Base-by-base conservation (phyloP, 192 early-diverging fungal genomes). In the Nowakowskiella sp. region DNA sequence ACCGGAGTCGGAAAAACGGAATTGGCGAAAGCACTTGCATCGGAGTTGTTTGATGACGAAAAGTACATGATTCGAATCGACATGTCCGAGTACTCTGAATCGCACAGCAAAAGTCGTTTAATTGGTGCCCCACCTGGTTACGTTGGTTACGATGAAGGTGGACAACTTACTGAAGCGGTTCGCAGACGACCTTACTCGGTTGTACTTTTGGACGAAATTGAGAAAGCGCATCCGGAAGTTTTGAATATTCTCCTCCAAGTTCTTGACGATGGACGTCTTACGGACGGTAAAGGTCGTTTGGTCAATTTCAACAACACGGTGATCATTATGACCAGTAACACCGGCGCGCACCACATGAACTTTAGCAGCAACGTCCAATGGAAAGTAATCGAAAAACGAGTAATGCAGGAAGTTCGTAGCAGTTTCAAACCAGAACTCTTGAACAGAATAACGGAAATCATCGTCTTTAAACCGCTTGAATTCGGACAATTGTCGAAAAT, bases 41-140 rank as follows among this genome's bases (percentile, higher is more conserved):
- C 79, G 44, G 88, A 94, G 62, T 79, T 99, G 27, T 97, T 97
- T 63, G 94, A 99, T 66, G 88, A 94, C 55, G 90, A 97, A 62
- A 93, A 91, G 63, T 84, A 83, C 48, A 86, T 99, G 59, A 78
- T 97, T 24, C 85, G 96, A 0, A 75, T 99, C n/a, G 96, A 99
- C 62, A 99, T 99, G 96, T 87, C 85, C 33, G 96, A 99, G 70
- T 99, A 92, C 69, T 92, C 92, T 90, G 89, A 94, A 62, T 69
- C 66, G 46, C 86, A 94, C 62, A 75, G 87, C 4, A 90, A 95
- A 1, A 72, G 90, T 31, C 81, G 92, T 2, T 72, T 99, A 44
- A 93, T 99, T 57, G 95, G 95, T 31, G 80, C 90, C 6, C 93
- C 95, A 8, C 92, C 92, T 2, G 95, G 95, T 3, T 97, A 99